These are phyloP conservation scores for Lachnellula hyalina DNA, from an alignment of 2,329 filamentous ascomycete genomes.

Conservation along the genomic window DNA sequence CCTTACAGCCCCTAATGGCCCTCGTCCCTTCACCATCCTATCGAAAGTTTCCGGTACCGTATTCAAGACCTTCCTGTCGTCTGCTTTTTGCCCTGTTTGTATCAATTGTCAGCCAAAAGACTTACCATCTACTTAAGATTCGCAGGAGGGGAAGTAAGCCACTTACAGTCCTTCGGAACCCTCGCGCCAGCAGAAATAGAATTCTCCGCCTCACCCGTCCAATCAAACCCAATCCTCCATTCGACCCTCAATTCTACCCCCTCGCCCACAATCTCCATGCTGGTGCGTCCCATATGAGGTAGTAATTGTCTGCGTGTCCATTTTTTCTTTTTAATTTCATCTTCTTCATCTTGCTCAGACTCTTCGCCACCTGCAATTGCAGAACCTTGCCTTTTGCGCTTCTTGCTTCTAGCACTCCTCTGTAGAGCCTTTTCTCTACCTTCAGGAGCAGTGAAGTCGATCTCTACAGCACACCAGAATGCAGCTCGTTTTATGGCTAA, in stretches of 20 bases:
- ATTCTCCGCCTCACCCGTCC: conserved; percentile 66
- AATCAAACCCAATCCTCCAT: conserved; percentile 64
- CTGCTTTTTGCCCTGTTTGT: conserved; percentile 51
- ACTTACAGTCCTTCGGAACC: conserved; percentile 60
- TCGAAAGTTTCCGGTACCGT: conserved; percentile 57
- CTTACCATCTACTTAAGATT: neutral
- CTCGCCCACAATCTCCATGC: conserved; percentile 31
- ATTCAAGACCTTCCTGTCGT: conserved; percentile 49
- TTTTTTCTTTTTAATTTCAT: conserved; percentile 12
- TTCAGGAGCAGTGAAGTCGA: conserved; percentile 39
- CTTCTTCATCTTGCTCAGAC: conserved; percentile 28
- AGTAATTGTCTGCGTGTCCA: conserved; percentile 44
- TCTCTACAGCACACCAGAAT: conserved; percentile 55
- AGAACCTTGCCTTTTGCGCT: conserved; percentile 16
- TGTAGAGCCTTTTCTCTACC: conserved; percentile 17
- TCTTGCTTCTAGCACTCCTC: conserved; percentile 14
- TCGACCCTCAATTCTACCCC: conserved; percentile 40
- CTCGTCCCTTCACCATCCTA: conserved; percentile 49
- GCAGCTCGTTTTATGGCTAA: conserved; percentile 53
- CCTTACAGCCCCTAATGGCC: conserved; percentile 53
- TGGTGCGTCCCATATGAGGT: conserved; percentile 48
- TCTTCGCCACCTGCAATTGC: conserved; percentile 29
- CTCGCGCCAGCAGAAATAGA: conserved; percentile 49
- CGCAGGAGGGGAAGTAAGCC: neutral
- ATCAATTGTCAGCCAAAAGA: neutral